Base-by-base conservation (phyloP, 306 rosid species). In the Astragalus glycyphyllos region DNA sequence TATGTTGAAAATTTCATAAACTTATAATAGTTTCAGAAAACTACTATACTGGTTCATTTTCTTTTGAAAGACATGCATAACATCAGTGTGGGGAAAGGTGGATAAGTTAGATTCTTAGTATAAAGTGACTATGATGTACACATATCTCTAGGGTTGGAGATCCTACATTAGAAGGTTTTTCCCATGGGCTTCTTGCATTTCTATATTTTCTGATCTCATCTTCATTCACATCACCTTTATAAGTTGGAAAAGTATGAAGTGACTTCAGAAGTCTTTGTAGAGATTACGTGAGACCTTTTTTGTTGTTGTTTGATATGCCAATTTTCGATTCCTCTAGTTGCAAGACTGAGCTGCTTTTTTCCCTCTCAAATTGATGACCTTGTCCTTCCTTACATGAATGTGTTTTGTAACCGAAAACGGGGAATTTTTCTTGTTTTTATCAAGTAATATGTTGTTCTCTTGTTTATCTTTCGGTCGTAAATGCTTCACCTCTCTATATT, bases 391-490 rank as follows among this genome's bases (percentile, higher is more conserved):
- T 20, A 5, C 20, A 34, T 69, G 57, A 34, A 70, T 47, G 12
- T 37, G 67, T 46, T 8, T 48, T 61, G 32, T 8, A 45, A 51
- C 68, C 3, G 42, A 47, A 68, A 11, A 48, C 46, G 4, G 53
- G 3, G 4, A 6, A 15, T 7, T 26, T 15, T 14, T 13, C 12
- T 37, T 26, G 6, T 70, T 41, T 61, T 60, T 23, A 44, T 71
- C 32, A 35, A 44, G 46, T 67, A 65, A 11, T 61, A 16, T 69
- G 47, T 37, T 77, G 55, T 70, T 76, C 11, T 20, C 66, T 70
- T 40, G 3, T 57, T 23, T 34, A 26, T 35, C 5, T 37, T 63
- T 41, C 60, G 61, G 40, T 40, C 64, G 34, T 3, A 23, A 48
- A n/a, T 58, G 44, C 6, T 56, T 75, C 12, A 50, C 42, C 68